Percentiles rank a stretch among this genome's conserved stretches.
phyloP scores from a whole-genome alignment of 2,329 filamentous ascomycete genomes.

The Colletotrichum abscissum region DNA sequence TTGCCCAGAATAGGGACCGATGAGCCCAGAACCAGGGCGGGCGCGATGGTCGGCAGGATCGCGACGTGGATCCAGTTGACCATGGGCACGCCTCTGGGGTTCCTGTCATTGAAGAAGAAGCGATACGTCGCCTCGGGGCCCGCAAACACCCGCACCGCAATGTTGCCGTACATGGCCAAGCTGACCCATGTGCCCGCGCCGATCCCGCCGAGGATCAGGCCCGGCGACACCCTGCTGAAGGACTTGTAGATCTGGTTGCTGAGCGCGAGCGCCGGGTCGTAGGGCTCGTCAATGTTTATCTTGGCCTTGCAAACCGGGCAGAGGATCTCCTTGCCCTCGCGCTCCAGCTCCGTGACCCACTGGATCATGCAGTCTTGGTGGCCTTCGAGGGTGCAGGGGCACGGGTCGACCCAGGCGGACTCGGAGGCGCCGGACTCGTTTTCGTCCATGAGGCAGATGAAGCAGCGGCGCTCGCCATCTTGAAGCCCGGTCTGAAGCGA shows the following conservation, averaged over 20 bases:
- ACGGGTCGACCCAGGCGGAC: slow-evolving; percentile 83
- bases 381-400: slow-evolving; percentile 88
- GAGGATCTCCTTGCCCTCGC: slow-evolving; percentile 71
- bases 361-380: slow-evolving; percentile 91
- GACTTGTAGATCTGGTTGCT: slow-evolving; percentile 68
- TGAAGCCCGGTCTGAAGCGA: background rate
- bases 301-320: slow-evolving; percentile 92
- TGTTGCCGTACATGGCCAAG: slow-evolving; percentile 64
- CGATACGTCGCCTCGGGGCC: slow-evolving; percentile 52
- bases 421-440: slow-evolving; percentile 57
- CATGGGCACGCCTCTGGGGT: slow-evolving; percentile 21
- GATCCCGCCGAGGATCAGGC: slow-evolving; percentile 73
- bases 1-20: slow-evolving; percentile 56
- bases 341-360: slow-evolving; percentile 93
- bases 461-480: slow-evolving; percentile 58
- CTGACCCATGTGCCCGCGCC: slow-evolving; percentile 62
- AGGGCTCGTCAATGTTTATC: slow-evolving; percentile 81
- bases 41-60: slow-evolving; percentile 57
- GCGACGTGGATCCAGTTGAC: slow-evolving; percentile 34
- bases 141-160: slow-evolving; percentile 63
- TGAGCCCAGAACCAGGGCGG: slow-evolving; percentile 56
- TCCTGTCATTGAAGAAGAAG: slow-evolving; percentile 34
- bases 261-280: slow-evolving; percentile 76
- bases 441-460: slow-evolving; percentile 72
- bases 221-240: slow-evolving; percentile 66